phyloP scores from a whole-genome alignment of 2,329 filamentous ascomycete species.

The Penicillium sp. region DNA sequence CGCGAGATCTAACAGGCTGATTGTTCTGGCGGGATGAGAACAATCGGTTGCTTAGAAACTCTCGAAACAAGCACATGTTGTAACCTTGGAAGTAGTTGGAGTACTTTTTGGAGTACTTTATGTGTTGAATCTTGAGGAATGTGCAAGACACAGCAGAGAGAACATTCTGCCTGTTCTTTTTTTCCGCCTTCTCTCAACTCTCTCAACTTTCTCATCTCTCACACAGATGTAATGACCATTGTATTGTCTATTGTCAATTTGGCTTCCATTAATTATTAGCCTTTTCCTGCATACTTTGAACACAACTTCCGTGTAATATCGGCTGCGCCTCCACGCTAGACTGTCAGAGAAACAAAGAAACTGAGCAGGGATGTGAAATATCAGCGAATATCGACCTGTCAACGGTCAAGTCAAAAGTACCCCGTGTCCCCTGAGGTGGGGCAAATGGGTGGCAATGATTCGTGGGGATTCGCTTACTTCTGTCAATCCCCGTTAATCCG shows the following conservation, averaged over 20 bases:
- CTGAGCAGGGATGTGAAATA: background rate
- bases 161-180: slow-evolving; percentile 1
- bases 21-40: background rate
- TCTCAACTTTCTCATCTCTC: background rate
- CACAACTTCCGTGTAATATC: background rate
- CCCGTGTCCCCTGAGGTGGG: slow-evolving; percentile 6
- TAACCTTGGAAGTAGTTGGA: too few species aligned
- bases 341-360: slow-evolving; percentile 16
- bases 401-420: slow-evolving; percentile 15
- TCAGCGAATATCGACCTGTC: slow-evolving; percentile 18
- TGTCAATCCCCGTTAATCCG: slow-evolving; percentile 6
- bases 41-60: background rate
- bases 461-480: slow-evolving; percentile 10
- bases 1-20: slow-evolving; percentile 13
- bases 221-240: background rate
- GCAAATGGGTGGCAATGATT: slow-evolving; percentile 7
- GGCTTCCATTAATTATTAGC: background rate
- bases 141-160: background rate
- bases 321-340: background rate
- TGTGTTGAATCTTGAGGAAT: background rate
- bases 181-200: background rate
- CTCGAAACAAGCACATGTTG: too few species aligned
- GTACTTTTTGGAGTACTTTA: too few species aligned
- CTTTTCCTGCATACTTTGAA: background rate
- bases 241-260: background rate